Base-by-base conservation (phyloP, 306 rosid genomes). In the Trifolium fragiferum region DNA sequence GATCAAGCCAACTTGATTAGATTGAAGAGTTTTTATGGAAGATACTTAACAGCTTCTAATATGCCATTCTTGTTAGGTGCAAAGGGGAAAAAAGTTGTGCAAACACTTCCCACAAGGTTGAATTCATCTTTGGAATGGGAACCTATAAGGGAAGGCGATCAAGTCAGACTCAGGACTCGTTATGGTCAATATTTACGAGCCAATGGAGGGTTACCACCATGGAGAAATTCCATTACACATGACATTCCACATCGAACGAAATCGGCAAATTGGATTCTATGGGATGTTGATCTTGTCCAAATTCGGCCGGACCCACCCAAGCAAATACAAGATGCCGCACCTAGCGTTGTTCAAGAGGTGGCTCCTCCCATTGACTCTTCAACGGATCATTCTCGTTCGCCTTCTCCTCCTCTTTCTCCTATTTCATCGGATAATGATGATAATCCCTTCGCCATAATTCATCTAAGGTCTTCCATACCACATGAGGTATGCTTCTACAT, bases 71-170 rank as follows among this genome's bases (percentile, higher is more conserved):
- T 89, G 11, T 35, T 92, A 2, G 92, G 96, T 1, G 69, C 83
- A 66, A 80, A 85, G 1, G 98, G 96, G 10, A 88, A 89, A 75
- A 90, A 90, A 78, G 96, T 92, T 54, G 7, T 84, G 4, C 96
- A 92, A 74, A 86, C 89, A 0, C 44, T 80, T 19, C 94, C 96
- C 0, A 5, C 61, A 10, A 76, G 81, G 10, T 76, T 89, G 18
- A 76, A 89, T 79, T 83, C 94, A 0, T 90, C 96, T 18, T 6
- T 87, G 32, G 90, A 80, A 66, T 92, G 98, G 98, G 96, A 92
- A 68, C 94, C 96, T 23, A 37, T 88, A 4, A 76, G 87, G 23
- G 89, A 89, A 10, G 91, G 89, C 2, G 33, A 57, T n/a, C 91
- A 78, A 8, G 83, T 92, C 10, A 78, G 86, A 62, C 86, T 92